Evolutionary conservation across 352 stramenopile genomes (phyloP).

Genomic region (Phytophthora citricola): DNA sequence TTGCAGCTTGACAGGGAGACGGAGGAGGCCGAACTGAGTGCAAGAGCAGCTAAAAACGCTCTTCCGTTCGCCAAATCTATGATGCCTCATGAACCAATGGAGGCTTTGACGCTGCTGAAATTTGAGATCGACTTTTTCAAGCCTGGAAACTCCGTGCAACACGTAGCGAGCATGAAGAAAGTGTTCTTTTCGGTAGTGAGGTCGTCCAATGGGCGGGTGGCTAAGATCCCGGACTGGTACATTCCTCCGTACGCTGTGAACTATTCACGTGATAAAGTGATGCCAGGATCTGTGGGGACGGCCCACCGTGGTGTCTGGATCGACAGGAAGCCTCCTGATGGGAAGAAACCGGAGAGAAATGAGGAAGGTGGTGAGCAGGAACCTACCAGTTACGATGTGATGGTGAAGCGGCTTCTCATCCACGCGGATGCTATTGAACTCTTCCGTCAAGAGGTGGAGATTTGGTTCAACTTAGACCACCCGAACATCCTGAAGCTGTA

Average conservation of each 20-base stretch:
- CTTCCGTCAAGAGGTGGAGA: slow-evolving; percentile 35
- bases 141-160: slow-evolving; percentile 24
- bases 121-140: slow-evolving; percentile 45
- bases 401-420: slow-evolving; percentile 24
- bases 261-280: slow-evolving; percentile 18
- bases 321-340: slow-evolving; percentile 18
- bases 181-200: slow-evolving; percentile 42
- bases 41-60: slow-evolving; percentile 30
- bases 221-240: slow-evolving; percentile 41
- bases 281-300: slow-evolving; percentile 18
- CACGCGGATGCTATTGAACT: slow-evolving; percentile 34
- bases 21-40: slow-evolving; percentile 23
- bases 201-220: slow-evolving; percentile 38
- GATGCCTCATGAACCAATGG: slow-evolving; percentile 40
- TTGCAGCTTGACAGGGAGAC: slow-evolving; percentile 6
- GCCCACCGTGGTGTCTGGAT: slow-evolving; percentile 24
- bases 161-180: slow-evolving; percentile 44
- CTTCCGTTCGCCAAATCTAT: slow-evolving; percentile 38
- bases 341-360: slow-evolving; percentile 12
- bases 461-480: slow-evolving; percentile 23
- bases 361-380: not conserved
- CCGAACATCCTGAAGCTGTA: slow-evolving; percentile 30
- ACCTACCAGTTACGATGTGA: slow-evolving; percentile 4
- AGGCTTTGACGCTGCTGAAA: slow-evolving; percentile 43
- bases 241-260: slow-evolving; percentile 30